These are phyloP conservation scores for Metarhizium humberi DNA, from an alignment of 2,329 filamentous ascomycete species.

Conservation along the genomic window DNA sequence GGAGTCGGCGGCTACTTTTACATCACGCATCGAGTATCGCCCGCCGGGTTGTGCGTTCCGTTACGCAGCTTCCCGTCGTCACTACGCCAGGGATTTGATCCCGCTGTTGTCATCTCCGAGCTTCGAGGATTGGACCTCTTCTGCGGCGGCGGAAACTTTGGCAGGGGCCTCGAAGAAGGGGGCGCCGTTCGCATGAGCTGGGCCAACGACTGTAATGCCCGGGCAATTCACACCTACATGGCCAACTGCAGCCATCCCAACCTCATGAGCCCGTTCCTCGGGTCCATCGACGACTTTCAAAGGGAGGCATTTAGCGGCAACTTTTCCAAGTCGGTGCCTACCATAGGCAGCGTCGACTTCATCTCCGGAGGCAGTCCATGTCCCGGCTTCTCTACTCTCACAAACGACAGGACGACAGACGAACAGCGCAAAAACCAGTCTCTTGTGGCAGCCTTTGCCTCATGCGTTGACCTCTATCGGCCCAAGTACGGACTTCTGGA, in stretches of 20 bases:
- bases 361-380: constrained; percentile 70
- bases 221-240: constrained; percentile 63
- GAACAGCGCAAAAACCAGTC: constrained; percentile 62
- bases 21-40: constrained; percentile 34
- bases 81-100: constrained; percentile 48
- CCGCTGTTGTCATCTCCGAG: constrained; percentile 22
- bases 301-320: constrained; percentile 42
- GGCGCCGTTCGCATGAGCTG: constrained; percentile 55
- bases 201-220: constrained; percentile 56
- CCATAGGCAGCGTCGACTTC: constrained; percentile 55
- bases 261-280: constrained; percentile 48
- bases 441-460: constrained; percentile 66
- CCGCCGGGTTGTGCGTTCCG: constrained; percentile 18
- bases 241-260: constrained; percentile 46
- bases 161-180: constrained; percentile 65
- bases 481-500: constrained; percentile 70
- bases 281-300: constrained; percentile 64
- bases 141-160: constrained; percentile 70
- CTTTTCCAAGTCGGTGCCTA: constrained; percentile 38
- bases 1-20: constrained; percentile 61
- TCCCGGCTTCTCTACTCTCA: constrained; percentile 62
- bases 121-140: constrained; percentile 63
- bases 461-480: constrained; percentile 64
- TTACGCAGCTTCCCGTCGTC: constrained; percentile 23
- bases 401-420: constrained; percentile 43